A percentile compares a stretch with the other conserved stretches of the same genome.
Conservation (phyloP, 2,329 filamentous ascomycete species). For the Neofusicoccum laricinum region DNA sequence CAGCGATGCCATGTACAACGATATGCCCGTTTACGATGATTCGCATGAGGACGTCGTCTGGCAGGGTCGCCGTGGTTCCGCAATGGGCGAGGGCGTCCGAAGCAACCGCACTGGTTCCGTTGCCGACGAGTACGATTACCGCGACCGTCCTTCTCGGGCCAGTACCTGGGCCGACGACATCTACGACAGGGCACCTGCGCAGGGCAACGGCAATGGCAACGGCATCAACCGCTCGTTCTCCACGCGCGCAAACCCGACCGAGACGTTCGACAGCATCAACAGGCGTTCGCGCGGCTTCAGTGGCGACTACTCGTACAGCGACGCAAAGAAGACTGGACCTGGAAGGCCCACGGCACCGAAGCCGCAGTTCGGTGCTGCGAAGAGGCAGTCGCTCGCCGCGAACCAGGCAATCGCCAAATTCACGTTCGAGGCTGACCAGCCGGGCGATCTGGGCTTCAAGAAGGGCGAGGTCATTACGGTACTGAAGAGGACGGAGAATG, state of each 20-base stretch:
- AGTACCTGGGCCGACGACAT: conserved; percentile 74
- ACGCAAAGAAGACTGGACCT: conserved; percentile 54
- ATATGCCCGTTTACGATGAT: conserved; percentile 84
- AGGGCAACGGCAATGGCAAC: conserved; percentile 21
- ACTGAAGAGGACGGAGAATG: conserved; percentile 87
- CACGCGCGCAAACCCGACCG: conserved; percentile 47
- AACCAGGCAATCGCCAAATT: conserved; percentile 90
- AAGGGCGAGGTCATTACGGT: conserved; percentile 97
- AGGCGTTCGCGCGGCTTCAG: conserved; percentile 36
- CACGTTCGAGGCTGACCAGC: conserved; percentile 91
- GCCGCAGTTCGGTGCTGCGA: conserved; percentile 67
- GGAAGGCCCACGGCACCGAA: conserved; percentile 83
- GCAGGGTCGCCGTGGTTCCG: conserved; percentile 70
- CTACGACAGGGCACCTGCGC: conserved; percentile 58
- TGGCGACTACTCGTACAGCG: conserved; percentile 54
- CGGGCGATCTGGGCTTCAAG: conserved; percentile 90
- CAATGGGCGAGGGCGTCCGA: conserved; percentile 65
- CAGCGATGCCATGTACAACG: conserved; percentile 82
- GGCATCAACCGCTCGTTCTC: conserved; percentile 49
- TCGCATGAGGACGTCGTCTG: conserved; percentile 78
- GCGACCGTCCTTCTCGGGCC: conserved; percentile 59
- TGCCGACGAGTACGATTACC: conserved; percentile 48
- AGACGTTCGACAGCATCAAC: conserved; percentile 50
- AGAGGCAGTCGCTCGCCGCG: conserved; percentile 43
- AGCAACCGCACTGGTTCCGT: conserved; percentile 47